Evolutionary conservation across 768 basidiomycete genomes (phyloP).

Genomic region (Terana coerulea): DNA sequence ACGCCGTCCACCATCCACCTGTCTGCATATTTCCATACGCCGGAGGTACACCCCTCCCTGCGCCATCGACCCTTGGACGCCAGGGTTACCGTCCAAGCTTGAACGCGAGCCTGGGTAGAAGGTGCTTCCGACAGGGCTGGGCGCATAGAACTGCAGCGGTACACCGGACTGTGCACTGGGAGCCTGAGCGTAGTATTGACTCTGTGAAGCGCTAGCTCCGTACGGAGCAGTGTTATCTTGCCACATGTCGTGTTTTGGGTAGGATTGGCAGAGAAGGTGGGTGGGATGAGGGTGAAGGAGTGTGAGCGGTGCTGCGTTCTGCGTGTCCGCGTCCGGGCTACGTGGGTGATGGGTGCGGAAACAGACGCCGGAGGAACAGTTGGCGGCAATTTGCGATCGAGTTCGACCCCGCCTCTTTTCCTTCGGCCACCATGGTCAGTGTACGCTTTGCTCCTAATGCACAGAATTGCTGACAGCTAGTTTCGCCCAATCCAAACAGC

Average conservation of each 20-base stretch:
- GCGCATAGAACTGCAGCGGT: conserved; percentile 77
- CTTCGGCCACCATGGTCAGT: conserved; percentile 25
- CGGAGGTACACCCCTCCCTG: conserved; percentile 37
- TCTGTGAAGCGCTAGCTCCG: conserved; percentile 55
- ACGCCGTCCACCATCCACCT: conserved; percentile 92
- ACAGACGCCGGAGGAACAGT: conserved; percentile 2
- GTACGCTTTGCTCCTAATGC: not conserved
- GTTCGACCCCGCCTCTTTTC: conserved; percentile 8
- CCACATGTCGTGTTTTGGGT: conserved; percentile 53
- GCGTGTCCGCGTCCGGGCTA: conserved; percentile 1
- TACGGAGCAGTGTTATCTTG: conserved; percentile 64
- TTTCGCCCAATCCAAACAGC: not conserved
- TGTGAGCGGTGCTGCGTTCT: not conserved
- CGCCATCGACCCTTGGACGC: conserved; percentile 49
- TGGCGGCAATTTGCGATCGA: conserved; percentile 11
- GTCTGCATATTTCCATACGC: conserved; percentile 72
- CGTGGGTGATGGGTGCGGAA: conserved; percentile 13
- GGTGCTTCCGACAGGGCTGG: conserved; percentile 49
- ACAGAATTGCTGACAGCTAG: conserved; percentile 1
- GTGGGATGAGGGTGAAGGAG: not conserved
- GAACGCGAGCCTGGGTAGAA: conserved; percentile 71
- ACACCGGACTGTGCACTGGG: conserved; percentile 44
- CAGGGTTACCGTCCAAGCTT: conserved; percentile 72
- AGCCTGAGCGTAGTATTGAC: conserved; percentile 45
- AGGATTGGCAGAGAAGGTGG: conserved; percentile 7